Evolutionary conservation across 371 early-diverging fungal genomes (phyloP).

Genomic region (Entomophthora muscae): DNA sequence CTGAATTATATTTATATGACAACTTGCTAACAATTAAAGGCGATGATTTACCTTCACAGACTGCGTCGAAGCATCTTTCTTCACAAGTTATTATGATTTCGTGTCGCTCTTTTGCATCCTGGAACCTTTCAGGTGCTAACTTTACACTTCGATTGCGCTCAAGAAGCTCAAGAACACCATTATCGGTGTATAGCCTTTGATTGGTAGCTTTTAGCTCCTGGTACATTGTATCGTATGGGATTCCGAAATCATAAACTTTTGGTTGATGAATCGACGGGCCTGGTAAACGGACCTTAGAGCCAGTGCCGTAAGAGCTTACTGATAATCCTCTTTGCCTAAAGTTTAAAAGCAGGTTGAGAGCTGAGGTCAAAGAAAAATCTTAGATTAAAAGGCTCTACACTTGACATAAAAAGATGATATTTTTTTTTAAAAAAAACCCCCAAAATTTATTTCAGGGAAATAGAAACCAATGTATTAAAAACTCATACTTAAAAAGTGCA

Average conservation of each 20-base stretch:
- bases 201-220: slow-evolving; percentile 65
- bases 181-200: slow-evolving; percentile 52
- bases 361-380: no score
- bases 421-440: no score
- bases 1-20: neutral
- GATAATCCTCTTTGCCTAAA: slow-evolving; percentile 53
- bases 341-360: no score
- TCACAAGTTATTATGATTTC: slow-evolving; percentile 95
- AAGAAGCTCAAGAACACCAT: slow-evolving; percentile 78
- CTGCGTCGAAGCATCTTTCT: slow-evolving; percentile 87
- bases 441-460: no score
- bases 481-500: neutral
- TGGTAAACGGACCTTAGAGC: slow-evolving; percentile 78
- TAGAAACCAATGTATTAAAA: no score
- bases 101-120: slow-evolving; percentile 52
- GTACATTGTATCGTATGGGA: slow-evolving; percentile 78
- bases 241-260: slow-evolving; percentile 83
- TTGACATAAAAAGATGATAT: no score
- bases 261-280: slow-evolving; percentile 75
- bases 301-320: slow-evolving; percentile 78
- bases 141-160: slow-evolving; percentile 86
- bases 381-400: no score
- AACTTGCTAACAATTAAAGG: neutral
- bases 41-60: slow-evolving; percentile 54
- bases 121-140: slow-evolving; percentile 73